Conservation (phyloP, 2,329 filamentous ascomycete genomes). For the Alternaria sp. region DNA sequence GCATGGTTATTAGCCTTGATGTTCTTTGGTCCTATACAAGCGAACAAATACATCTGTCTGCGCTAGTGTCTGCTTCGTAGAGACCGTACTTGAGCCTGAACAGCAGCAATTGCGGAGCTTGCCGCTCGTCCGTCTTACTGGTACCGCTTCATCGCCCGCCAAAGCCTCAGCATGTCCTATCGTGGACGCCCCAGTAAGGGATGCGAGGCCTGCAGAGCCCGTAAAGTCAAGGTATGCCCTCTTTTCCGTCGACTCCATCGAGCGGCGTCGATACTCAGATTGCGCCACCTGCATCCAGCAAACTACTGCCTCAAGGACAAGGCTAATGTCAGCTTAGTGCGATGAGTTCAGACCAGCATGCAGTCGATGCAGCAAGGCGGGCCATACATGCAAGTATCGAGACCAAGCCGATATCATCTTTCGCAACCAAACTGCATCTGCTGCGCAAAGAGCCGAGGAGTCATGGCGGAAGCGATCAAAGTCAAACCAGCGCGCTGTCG, state of each 20-base stretch:
- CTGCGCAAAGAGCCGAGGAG: constrained; percentile 47
- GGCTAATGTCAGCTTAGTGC: constrained; percentile 33
- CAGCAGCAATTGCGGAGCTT: constrained; percentile 7
- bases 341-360: constrained; percentile 46
- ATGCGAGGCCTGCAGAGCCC: constrained; percentile 45
- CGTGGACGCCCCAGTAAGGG: constrained; percentile 50
- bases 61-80: constrained; percentile 11
- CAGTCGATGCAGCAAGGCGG: constrained; percentile 40
- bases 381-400: constrained; percentile 45
- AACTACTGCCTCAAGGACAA: not conserved
- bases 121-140: constrained; percentile 7
- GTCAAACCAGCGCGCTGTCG: constrained; percentile 31
- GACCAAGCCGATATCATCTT: constrained; percentile 47
- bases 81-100: not conserved
- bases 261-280: too few relatives aligned
- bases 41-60: constrained; percentile 4
- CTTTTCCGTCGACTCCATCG: not conserved
- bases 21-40: constrained; percentile 5
- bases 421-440: constrained; percentile 46
- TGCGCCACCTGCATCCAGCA: not conserved
- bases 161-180: constrained; percentile 41
- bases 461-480: constrained; percentile 48
- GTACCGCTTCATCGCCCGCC: constrained; percentile 1
- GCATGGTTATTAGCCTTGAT: constrained; percentile 2
- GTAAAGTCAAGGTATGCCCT: constrained; percentile 46